Percentiles rank a stretch among this genome's conserved stretches.
Evolutionary conservation across 2,329 filamentous ascomycete species (phyloP).

Genomic region (Xylariales sp.): DNA sequence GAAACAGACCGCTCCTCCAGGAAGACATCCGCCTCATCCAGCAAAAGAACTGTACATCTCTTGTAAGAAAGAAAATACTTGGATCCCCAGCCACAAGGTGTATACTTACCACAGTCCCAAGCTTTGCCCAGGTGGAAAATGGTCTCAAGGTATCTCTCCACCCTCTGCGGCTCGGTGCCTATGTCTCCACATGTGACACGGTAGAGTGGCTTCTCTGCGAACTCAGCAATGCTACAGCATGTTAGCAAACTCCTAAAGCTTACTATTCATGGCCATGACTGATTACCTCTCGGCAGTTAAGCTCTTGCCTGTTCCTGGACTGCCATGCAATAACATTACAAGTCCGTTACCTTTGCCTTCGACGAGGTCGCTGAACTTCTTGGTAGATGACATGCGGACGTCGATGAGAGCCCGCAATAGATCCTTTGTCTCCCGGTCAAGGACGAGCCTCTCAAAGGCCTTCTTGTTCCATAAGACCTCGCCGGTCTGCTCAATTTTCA

Average conservation of each 20-base stretch:
- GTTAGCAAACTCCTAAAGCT: too few relatives aligned
- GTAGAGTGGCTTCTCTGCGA: conserved; percentile 28
- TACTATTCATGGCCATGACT: too few relatives aligned
- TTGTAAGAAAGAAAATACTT: too few relatives aligned
- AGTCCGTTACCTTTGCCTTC: conserved; percentile 7
- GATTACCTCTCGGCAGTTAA: conserved; percentile 6
- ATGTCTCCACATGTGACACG: conserved; percentile 24
- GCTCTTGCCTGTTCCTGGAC: conserved; percentile 6
- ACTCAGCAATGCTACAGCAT: conserved; percentile 27
- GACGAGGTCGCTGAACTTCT: conserved; percentile 2
- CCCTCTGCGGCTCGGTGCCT: conserved; percentile 22
- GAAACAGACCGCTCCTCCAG: conserved; percentile 25
- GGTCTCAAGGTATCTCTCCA: conserved; percentile 26
- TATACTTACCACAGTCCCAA: conserved; percentile 21
- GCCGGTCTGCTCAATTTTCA: background rate
- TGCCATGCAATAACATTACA: conserved; percentile 3
- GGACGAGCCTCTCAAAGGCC: conserved; percentile 2
- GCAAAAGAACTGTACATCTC: conserved; percentile 27
- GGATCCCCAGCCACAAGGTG: too few relatives aligned
- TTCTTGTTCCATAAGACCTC: conserved; percentile 5
- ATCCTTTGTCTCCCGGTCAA: conserved; percentile 2
- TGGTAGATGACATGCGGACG: conserved; percentile 1
- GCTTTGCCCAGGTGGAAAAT: conserved; percentile 24
- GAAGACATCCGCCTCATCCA: conserved; percentile 36
- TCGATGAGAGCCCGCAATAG: conserved; percentile 4